A percentile compares a stretch with the other conserved stretches of the same genome.
Evolutionary conservation across 345 rosid genomes (phyloP).

Genomic region (Eucalyptus sp.): DNA sequence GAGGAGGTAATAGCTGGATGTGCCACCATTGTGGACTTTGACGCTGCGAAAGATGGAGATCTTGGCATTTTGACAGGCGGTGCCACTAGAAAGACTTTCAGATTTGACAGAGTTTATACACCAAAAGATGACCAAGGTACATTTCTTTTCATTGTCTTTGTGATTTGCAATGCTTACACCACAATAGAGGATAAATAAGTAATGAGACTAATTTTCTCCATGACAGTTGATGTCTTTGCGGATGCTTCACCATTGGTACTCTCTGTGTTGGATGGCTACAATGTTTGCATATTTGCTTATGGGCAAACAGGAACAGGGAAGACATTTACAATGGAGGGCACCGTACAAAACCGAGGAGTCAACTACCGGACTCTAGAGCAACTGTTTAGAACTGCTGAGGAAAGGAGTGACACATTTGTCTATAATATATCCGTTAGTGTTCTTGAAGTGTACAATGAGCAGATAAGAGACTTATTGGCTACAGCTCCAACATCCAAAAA

Average conservation of each 20-base stretch:
- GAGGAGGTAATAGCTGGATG: conserved; percentile 50
- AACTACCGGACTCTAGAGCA: conserved; percentile 87
- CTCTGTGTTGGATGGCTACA: conserved; percentile 93
- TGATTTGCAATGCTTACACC: not conserved
- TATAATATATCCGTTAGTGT: conserved; percentile 85
- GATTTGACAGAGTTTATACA: conserved; percentile 78
- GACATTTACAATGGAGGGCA: conserved; percentile 98
- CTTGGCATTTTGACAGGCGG: conserved; percentile 58
- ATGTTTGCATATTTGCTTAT: conserved; percentile 93
- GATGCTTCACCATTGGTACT: conserved; percentile 87
- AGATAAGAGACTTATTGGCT: conserved; percentile 84
- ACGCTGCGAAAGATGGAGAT: conserved; percentile 84
- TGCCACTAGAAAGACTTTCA: conserved; percentile 55
- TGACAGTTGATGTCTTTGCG: conserved; percentile 76
- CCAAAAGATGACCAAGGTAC: conserved; percentile 92
- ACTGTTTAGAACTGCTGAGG: conserved; percentile 58
- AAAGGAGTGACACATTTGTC: conserved; percentile 61
- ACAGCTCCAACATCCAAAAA: conserved; percentile 70
- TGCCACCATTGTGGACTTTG: conserved; percentile 62
- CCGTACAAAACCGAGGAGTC: conserved; percentile 75
- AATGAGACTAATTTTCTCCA: not conserved
- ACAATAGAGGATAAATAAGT: not conserved
- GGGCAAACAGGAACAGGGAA: conserved; percentile 99
- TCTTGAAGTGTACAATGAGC: conserved; percentile 96
- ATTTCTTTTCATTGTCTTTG: not conserved